These are phyloP conservation scores for Fremontodendron californicum DNA, from an alignment of 345 rosid genomes.

Conservation along the genomic window DNA sequence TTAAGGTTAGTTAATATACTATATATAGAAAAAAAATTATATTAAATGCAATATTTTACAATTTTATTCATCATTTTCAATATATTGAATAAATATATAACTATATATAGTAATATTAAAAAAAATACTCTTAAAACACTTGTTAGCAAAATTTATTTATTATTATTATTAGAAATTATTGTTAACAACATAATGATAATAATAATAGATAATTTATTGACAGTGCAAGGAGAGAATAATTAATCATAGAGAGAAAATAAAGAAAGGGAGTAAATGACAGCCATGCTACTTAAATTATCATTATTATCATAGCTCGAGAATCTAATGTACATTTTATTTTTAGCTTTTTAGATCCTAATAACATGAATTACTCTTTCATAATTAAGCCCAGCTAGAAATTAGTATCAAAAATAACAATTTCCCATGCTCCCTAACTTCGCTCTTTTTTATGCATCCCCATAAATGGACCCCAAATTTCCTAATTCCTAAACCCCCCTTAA, in stretches of 20 bases:
- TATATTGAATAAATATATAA: too few relatives aligned
- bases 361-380: background rate
- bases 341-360: conserved; percentile 4
- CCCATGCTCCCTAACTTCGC: background rate
- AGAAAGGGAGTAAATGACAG: background rate
- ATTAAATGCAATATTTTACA: too few relatives aligned
- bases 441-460: too few relatives aligned
- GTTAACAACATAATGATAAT: background rate
- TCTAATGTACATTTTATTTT: background rate
- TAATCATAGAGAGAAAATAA: background rate
- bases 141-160: too few relatives aligned
- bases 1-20: too few relatives aligned
- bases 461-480: background rate
- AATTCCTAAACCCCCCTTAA: background rate
- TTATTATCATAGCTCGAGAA: background rate
- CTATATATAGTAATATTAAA: too few relatives aligned
- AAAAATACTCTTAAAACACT: too few relatives aligned
- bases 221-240: background rate
- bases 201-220: background rate
- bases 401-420: background rate
- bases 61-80: too few relatives aligned
- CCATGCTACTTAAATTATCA: background rate
- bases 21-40: too few relatives aligned
- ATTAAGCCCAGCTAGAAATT: background rate
- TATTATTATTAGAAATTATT: background rate